Evolutionary conservation across 176 grass and related monocot species (phyloP).

Genomic region (Ampelocalamus luodianensis): DNA sequence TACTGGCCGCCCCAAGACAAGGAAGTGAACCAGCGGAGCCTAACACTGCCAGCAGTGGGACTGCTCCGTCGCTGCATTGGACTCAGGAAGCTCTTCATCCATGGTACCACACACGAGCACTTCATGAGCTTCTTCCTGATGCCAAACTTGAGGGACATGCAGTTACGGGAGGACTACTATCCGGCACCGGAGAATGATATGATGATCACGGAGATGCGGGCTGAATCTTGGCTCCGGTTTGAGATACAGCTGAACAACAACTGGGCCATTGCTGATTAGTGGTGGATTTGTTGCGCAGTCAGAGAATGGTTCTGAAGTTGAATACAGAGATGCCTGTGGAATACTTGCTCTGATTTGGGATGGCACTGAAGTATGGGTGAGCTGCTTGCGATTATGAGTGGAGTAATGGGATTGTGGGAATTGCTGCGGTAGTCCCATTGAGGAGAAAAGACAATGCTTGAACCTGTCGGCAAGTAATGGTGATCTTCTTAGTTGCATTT

Average conservation of each 20-base stretch:
- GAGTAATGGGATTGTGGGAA: background rate
- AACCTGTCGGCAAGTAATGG: background rate
- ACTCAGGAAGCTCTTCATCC: slow-evolving; percentile 94
- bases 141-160: slow-evolving; percentile 73
- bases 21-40: slow-evolving; percentile 89
- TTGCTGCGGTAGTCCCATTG: background rate
- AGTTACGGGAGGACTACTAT: slow-evolving; percentile 94
- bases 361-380: background rate
- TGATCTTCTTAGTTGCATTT: slow-evolving; percentile 37
- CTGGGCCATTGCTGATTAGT: slow-evolving; percentile 54
- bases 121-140: slow-evolving; percentile 93
- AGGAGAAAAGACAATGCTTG: slow-evolving; percentile 16
- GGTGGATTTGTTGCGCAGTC: background rate
- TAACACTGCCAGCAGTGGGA: slow-evolving; percentile 67
- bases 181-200: slow-evolving; percentile 93
- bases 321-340: background rate
- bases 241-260: slow-evolving; percentile 78
- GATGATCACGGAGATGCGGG: slow-evolving; percentile 97
- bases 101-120: slow-evolving; percentile 88
- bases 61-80: slow-evolving; percentile 52
- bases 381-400: background rate
- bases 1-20: slow-evolving; percentile 98
- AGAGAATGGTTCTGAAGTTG: background rate
- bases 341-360: background rate
- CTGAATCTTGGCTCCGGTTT: slow-evolving; percentile 81